Percentiles rank a stretch among this genome's conserved stretches.
These are phyloP conservation scores for Hypericum perforatum DNA, from an alignment of 345 rosid genomes.

Conservation along the genomic window DNA sequence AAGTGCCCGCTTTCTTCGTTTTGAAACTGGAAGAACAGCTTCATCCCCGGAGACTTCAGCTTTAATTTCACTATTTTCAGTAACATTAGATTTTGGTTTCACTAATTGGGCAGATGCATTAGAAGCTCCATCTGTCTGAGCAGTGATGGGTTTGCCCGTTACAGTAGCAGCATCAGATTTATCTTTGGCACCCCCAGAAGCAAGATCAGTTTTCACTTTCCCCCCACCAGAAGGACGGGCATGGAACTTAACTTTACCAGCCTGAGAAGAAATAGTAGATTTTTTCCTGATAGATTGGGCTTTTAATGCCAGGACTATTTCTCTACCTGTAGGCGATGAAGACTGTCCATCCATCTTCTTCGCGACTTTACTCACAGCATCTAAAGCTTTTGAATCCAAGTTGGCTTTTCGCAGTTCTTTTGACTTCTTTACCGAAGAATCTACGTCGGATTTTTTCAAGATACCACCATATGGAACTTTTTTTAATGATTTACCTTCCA, in stretches of 20 bases:
- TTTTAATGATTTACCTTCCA: constrained; percentile 29
- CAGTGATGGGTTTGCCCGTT: constrained; percentile 2
- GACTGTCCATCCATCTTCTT: constrained; percentile 28
- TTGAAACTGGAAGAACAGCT: constrained; percentile 41
- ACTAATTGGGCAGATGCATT: constrained; percentile 2
- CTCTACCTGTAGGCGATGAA: constrained; percentile 24
- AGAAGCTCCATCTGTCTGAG: not conserved
- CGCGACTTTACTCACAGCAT: constrained; percentile 24
- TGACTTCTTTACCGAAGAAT: constrained; percentile 24
- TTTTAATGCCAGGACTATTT: constrained; percentile 32
- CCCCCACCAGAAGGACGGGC: not conserved
- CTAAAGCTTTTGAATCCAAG: constrained; percentile 22
- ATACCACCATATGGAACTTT: constrained; percentile 21
- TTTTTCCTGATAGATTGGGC: constrained; percentile 13
- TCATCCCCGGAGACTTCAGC: constrained; percentile 45
- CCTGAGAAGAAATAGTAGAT: constrained; percentile 4
- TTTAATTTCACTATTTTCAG: constrained; percentile 14
- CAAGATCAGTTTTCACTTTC: constrained; percentile 1
- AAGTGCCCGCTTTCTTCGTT: constrained; percentile 44
- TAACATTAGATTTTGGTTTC: not conserved
- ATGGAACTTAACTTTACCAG: constrained; percentile 12
- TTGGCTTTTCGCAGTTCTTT: constrained; percentile 28
- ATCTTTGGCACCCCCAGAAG: constrained; percentile 2
- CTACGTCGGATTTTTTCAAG: constrained; percentile 16
- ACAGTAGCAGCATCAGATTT: constrained; percentile 10